These are phyloP conservation scores for Solanum verrucosum DNA, from an alignment of 257 asterid species.

Conservation along the genomic window DNA sequence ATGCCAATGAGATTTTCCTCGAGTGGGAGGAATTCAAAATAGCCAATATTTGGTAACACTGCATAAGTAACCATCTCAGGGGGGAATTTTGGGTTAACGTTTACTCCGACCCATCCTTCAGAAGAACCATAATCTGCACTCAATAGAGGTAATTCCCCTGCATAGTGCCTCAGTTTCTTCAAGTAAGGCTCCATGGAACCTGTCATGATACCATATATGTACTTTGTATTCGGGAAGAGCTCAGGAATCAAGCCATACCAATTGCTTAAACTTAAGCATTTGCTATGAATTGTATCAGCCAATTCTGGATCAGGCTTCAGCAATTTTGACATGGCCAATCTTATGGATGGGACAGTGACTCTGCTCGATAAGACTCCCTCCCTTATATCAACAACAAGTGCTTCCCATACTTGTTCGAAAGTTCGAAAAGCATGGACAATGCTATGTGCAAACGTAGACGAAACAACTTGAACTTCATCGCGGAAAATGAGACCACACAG, in stretches of 20 bases:
- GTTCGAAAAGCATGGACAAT: background rate
- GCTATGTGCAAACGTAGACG: constrained; percentile 6
- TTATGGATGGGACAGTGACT: constrained; percentile 7
- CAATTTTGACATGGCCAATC: constrained; percentile 17
- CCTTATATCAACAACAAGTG: constrained; percentile 20
- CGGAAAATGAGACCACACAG: constrained; percentile 38
- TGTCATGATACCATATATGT: constrained; percentile 2
- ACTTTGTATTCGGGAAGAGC: constrained; percentile 41
- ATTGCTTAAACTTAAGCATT: constrained; percentile 8
- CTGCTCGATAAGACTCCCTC: constrained; percentile 16
- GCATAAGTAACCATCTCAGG: constrained; percentile 35
- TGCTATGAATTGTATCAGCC: constrained; percentile 16
- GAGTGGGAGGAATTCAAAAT: constrained; percentile 21
- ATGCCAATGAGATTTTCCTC: background rate
- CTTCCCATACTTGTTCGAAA: constrained; percentile 18
- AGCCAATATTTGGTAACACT: constrained; percentile 31
- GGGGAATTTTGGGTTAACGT: background rate
- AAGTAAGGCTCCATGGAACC: constrained; percentile 1
- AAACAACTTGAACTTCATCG: constrained; percentile 24
- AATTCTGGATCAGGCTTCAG: constrained; percentile 22
- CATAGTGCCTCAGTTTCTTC: constrained; percentile 1
- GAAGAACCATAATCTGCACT: constrained; percentile 32
- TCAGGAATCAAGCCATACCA: constrained; percentile 29
- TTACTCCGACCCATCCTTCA: background rate
- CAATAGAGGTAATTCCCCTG: constrained; percentile 14